These are phyloP conservation scores for Wickerhamiella brachini DNA, from an alignment of 805 yeast species.

Conservation along the genomic window DNA sequence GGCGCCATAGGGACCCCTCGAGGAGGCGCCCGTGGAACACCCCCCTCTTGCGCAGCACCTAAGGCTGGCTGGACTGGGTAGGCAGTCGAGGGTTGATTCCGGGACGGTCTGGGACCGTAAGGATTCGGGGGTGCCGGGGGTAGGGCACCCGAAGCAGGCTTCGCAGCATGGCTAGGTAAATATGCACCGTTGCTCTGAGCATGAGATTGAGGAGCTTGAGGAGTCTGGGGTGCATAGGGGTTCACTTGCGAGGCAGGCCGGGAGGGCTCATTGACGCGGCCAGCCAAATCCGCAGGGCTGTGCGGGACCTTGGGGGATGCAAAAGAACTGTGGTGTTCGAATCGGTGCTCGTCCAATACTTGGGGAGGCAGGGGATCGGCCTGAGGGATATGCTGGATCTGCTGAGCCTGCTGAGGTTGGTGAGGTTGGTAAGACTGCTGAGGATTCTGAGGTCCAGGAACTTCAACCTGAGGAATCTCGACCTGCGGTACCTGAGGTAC, in stretches of 20 bases:
- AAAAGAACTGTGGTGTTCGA: neutral
- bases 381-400: neutral
- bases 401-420: slow-evolving; percentile 1
- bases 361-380: neutral
- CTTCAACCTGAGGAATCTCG: slow-evolving; percentile 1
- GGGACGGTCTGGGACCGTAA: too few species aligned
- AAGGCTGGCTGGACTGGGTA: too few species aligned
- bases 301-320: neutral
- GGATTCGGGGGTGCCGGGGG: neutral
- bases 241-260: neutral
- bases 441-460: neutral
- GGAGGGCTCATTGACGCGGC: neutral
- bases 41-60: too few species aligned
- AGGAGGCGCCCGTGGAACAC: too few species aligned
- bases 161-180: too few species aligned
- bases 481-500: neutral
- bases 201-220: neutral
- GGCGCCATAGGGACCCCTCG: neutral
- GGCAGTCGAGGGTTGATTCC: too few species aligned
- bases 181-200: neutral
- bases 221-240: neutral
- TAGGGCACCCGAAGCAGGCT: too few species aligned
- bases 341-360: neutral
- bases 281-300: too few species aligned
- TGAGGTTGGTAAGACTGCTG: neutral